Conservation (phyloP, 805 yeast genomes). For the Cyberlindnera americana region DNA sequence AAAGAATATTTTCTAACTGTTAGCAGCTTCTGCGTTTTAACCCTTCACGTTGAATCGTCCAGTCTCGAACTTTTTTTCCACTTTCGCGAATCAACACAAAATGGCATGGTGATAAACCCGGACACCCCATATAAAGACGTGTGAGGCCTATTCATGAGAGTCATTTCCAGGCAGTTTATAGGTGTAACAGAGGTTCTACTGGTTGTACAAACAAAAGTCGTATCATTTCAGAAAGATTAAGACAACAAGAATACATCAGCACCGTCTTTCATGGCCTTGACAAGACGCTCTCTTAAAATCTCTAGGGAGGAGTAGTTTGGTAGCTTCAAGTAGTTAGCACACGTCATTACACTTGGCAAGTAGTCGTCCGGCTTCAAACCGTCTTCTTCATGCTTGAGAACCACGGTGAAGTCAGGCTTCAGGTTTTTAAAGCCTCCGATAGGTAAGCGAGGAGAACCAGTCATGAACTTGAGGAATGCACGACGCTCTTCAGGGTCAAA, state of each 20-base stretch:
- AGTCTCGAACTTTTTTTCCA: conserved; percentile 3
- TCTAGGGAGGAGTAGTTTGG: conserved; percentile 73
- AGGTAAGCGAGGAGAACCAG: conserved; percentile 92
- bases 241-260: conserved; percentile 83
- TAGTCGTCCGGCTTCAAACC: conserved; percentile 69
- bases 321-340: conserved; percentile 89
- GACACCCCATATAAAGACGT: not conserved
- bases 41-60: not conserved
- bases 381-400: conserved; percentile 74
- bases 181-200: too few relatives aligned
- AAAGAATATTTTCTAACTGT: too few relatives aligned
- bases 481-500: conserved; percentile 59
- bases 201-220: too few relatives aligned
- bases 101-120: not conserved
- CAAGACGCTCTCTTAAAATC: conserved; percentile 54
- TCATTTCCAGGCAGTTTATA: too few relatives aligned
- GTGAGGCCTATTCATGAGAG: too few relatives aligned
- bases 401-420: conserved; percentile 83
- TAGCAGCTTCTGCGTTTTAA: too few relatives aligned
- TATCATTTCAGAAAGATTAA: too few relatives aligned
- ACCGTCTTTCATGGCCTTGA: conserved; percentile 81
- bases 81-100: not conserved
- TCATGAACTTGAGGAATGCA: conserved; percentile 76
- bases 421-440: conserved; percentile 88
- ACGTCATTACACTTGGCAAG: conserved; percentile 96